These are phyloP conservation scores for Syncephalastrum contaminatum DNA, from an alignment of 371 early-diverging fungal genomes.

Conservation along the genomic window DNA sequence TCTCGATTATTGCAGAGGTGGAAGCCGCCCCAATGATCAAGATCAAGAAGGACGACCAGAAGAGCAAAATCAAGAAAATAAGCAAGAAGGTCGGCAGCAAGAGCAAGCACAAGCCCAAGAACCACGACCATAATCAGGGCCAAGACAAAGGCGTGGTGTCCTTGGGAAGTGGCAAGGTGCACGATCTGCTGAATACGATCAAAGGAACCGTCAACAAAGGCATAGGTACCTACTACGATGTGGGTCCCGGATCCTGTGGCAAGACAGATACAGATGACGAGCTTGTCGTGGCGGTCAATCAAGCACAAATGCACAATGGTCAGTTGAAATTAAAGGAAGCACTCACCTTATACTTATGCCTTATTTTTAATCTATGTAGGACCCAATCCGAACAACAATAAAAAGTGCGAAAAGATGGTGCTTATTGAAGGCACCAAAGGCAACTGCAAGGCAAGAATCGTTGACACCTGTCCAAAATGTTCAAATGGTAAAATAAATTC, in stretches of 20 bases:
- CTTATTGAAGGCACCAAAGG: constrained; percentile 27
- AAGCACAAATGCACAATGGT: constrained; percentile 42
- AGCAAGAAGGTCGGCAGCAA: constrained; percentile 2
- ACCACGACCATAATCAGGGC: no score
- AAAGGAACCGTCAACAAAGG: constrained; percentile 15
- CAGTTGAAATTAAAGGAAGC: background rate
- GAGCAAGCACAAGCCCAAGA: background rate
- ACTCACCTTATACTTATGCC: background rate
- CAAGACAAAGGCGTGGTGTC: no score
- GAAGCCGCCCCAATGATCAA: no score
- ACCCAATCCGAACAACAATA: constrained; percentile 37
- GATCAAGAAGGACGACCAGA: background rate
- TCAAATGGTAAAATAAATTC: constrained; percentile 23
- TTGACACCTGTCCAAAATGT: constrained; percentile 41
- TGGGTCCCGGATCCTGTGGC: constrained; percentile 42
- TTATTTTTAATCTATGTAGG: constrained; percentile 17
- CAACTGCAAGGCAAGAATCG: constrained; percentile 25
- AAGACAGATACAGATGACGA: constrained; percentile 24
- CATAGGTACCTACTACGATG: constrained; percentile 32
- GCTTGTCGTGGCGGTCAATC: constrained; percentile 37
- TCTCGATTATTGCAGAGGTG: background rate
- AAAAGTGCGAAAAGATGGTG: constrained; percentile 30
- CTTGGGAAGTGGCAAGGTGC: background rate
- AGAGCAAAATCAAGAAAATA: background rate
- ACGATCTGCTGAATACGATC: background rate